Evolutionary conservation across 2,329 filamentous ascomycete species (phyloP).

Genomic region (Aspergillus jensenii): DNA sequence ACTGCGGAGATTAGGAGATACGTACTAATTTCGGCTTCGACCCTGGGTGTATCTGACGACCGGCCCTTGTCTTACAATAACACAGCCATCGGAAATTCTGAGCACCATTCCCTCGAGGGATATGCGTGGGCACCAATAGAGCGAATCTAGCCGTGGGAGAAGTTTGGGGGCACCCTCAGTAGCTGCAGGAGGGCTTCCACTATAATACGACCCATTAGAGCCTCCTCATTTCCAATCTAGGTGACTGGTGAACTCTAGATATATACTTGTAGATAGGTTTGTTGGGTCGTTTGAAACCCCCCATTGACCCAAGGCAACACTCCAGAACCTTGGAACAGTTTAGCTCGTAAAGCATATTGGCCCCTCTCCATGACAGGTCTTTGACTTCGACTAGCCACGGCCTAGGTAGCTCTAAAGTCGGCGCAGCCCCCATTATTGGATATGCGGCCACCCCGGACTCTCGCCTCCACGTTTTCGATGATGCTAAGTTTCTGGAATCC

Average conservation of each 20-base stretch:
- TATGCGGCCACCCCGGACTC: background rate
- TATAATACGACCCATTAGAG: background rate
- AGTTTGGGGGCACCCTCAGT: background rate
- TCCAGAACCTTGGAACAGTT: background rate
- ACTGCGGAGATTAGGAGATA: constrained; percentile 40
- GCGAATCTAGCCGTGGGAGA: background rate
- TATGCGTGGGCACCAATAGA: background rate
- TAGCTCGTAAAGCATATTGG: background rate
- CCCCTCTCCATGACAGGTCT: background rate
- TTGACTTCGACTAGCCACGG: constrained; percentile 1
- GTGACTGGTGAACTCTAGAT: background rate
- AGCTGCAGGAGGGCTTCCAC: background rate
- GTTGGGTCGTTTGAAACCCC: constrained; percentile 1
- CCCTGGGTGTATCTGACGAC: background rate
- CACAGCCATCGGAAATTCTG: background rate
- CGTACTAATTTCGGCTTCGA: constrained; percentile 31
- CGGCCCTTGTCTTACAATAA: background rate
- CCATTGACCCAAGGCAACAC: background rate
- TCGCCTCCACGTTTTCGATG: constrained; percentile 3
- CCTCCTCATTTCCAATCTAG: background rate
- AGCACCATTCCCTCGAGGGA: no score
- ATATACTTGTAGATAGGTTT: background rate
- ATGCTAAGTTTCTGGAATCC: background rate
- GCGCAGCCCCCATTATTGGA: background rate
- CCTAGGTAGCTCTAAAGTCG: background rate